Evolutionary conservation across 106 monocot genomes (phyloP).

Genomic region (Gastrodia elata): DNA sequence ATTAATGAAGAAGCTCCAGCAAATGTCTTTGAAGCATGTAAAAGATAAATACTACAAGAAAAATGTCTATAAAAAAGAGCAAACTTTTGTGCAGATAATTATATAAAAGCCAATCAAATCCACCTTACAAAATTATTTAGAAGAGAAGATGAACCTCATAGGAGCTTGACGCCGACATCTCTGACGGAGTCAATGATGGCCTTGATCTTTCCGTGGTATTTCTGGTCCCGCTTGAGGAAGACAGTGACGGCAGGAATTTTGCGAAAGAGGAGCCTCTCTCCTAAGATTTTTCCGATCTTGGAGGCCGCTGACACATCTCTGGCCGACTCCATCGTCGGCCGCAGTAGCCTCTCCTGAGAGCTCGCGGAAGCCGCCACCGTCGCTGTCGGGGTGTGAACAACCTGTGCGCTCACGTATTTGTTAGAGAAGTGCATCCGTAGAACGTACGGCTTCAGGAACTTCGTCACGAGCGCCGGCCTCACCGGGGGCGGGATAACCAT

Average conservation of each 20-base stretch:
- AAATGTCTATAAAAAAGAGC: too few relatives aligned
- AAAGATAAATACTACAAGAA: too few relatives aligned
- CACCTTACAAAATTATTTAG: too few relatives aligned
- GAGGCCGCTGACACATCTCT: constrained; percentile 74
- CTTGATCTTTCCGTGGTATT: constrained; percentile 86
- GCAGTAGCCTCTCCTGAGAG: constrained; percentile 81
- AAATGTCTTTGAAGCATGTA: too few relatives aligned
- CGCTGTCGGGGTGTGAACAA: constrained; percentile 71
- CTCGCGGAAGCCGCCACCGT: constrained; percentile 71
- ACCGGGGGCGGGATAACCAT: constrained; percentile 73
- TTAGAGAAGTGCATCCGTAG: constrained; percentile 84
- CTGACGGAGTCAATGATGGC: constrained; percentile 71
- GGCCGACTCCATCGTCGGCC: constrained; percentile 61
- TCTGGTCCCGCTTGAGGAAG: constrained; percentile 66
- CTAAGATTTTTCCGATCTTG: constrained; percentile 70
- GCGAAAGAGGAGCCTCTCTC: constrained; percentile 64
- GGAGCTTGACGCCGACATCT: constrained; percentile 68
- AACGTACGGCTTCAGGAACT: constrained; percentile 67
- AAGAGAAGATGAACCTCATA: constrained; percentile 22
- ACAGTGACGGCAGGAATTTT: constrained; percentile 66
- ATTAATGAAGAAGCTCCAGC: too few relatives aligned
- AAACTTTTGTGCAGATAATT: too few relatives aligned
- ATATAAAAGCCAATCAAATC: too few relatives aligned
- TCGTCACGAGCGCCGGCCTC: constrained; percentile 36
- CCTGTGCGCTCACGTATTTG: constrained; percentile 70